These are phyloP conservation scores for Lactifluus pinguis DNA, from an alignment of 768 basidiomycete species.

Conservation along the genomic window DNA sequence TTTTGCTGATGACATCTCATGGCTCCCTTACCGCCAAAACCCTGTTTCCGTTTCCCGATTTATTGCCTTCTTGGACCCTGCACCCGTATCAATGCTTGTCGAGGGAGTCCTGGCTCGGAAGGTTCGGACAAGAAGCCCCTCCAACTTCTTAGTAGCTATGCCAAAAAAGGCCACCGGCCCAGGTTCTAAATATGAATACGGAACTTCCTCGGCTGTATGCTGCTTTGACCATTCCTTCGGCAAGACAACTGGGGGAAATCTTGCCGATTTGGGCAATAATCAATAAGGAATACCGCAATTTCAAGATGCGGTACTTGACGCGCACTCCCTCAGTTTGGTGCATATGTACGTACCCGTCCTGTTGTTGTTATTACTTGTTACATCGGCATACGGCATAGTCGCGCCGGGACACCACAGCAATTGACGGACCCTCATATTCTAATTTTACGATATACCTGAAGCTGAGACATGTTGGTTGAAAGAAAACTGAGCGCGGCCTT, in stretches of 20 bases:
- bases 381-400: neutral
- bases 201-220: neutral
- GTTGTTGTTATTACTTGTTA: neutral
- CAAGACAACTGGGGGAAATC: neutral
- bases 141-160: neutral
- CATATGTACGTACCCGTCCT: neutral
- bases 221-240: neutral
- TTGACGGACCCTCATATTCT: neutral
- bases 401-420: neutral
- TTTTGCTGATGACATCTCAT: neutral
- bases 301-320: neutral
- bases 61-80: conserved; percentile 7
- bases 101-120: conserved; percentile 6
- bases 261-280: neutral
- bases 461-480: neutral
- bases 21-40: neutral
- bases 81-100: conserved; percentile 1
- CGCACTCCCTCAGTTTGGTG: neutral
- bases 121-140: neutral
- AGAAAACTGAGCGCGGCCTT: neutral
- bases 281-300: neutral
- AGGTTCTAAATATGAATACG: neutral
- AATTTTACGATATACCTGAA: neutral
- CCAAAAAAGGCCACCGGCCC: conserved; percentile 2
- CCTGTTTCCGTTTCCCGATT: conserved; percentile 6